Percentiles rank a stretch among this genome's conserved stretches.
Conservation (phyloP, 495 filamentous ascomycete species). For the Podospora pseudoanserina region DNA sequence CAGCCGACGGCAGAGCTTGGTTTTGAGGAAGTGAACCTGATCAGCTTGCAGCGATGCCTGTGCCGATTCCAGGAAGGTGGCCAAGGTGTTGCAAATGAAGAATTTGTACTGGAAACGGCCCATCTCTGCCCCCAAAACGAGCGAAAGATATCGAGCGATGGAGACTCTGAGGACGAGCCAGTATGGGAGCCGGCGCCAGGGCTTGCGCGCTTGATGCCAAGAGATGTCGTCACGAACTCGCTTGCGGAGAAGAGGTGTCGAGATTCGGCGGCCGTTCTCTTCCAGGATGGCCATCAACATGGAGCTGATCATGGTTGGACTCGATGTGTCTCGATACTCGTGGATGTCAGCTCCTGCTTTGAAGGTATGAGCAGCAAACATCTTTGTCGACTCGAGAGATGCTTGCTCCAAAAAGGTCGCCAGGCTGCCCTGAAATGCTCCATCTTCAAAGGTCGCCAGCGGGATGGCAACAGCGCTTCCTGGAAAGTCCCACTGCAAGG, state of each 20-base stretch:
- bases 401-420: slow-evolving; percentile 57
- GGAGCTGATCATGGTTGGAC: slow-evolving; percentile 52
- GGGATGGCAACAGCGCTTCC: slow-evolving; percentile 41
- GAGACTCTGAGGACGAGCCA: slow-evolving; percentile 60
- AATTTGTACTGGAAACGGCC: slow-evolving; percentile 59
- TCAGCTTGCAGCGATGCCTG: not conserved
- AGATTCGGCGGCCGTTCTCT: slow-evolving; percentile 40
- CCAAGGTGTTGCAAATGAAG: slow-evolving; percentile 46
- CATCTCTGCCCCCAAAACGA: slow-evolving; percentile 39
- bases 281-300: slow-evolving; percentile 57
- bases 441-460: slow-evolving; percentile 39
- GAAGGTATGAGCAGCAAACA: slow-evolving; percentile 45
- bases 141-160: slow-evolving; percentile 46
- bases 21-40: slow-evolving; percentile 36
- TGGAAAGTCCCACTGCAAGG: slow-evolving; percentile 41
- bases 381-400: slow-evolving; percentile 51
- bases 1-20: slow-evolving; percentile 59
- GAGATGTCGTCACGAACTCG: slow-evolving; percentile 58
- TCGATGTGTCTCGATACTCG: slow-evolving; percentile 54
- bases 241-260: slow-evolving; percentile 45
- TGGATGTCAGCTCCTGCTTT: slow-evolving; percentile 47
- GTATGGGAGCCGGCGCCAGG: slow-evolving; percentile 55
- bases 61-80: slow-evolving; percentile 38
- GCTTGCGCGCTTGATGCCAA: slow-evolving; percentile 41
- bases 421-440: slow-evolving; percentile 46